Evolutionary conservation across 768 basidiomycete species (phyloP), one percentile per base, ranked within the genome.

Genomic region (Gyrodon lividus): DNA sequence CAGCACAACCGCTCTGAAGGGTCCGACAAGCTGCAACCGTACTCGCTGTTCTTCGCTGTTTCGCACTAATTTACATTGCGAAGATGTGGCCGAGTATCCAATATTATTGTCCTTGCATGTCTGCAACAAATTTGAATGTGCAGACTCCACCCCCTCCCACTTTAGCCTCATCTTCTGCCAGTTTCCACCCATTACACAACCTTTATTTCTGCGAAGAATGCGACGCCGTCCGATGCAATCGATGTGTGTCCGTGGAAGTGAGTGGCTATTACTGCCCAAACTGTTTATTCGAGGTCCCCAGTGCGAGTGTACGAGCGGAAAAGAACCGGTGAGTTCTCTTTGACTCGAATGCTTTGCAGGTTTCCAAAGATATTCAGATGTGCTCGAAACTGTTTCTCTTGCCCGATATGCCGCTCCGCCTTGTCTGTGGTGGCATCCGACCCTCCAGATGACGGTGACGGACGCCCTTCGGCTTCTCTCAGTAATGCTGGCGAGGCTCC

Each of bases 161-260:
- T 60, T 76, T 89, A 0, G 73, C 81, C 2, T 91, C 93, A 0
- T 92, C 93, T 0, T 82, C 85, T 0, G 80, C 84, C 60, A 86
- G 82, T 59, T 92, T 94, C 65, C 91, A 95, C 60, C 80, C 87
- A 6, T 79, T 98, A 2, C 81, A 91, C 61, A 80, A 79, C 24
- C 82, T 99, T 7, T 97, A 92, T 70, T 98, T 98, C 68, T 99
- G 97, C 69, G 95, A 98, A 70, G 96, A 98, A 79, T 99, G 97
- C 70, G 96, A 98, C 69, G 87, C 90, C 2, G 81, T 99, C 39
- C 77, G 94, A 50, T 99, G 97, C 65, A 90, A 97, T 67, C 81
- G 86, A 57, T 99, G 97, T 61, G 92, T 96, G 2, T 80, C 86
- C 7, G 76, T 92, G 39, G 97, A 99, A 81, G 89, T 98, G 66